phyloP scores from a whole-genome alignment of 2,329 filamentous ascomycete genomes.

The Zymoseptoria passerinii region DNA sequence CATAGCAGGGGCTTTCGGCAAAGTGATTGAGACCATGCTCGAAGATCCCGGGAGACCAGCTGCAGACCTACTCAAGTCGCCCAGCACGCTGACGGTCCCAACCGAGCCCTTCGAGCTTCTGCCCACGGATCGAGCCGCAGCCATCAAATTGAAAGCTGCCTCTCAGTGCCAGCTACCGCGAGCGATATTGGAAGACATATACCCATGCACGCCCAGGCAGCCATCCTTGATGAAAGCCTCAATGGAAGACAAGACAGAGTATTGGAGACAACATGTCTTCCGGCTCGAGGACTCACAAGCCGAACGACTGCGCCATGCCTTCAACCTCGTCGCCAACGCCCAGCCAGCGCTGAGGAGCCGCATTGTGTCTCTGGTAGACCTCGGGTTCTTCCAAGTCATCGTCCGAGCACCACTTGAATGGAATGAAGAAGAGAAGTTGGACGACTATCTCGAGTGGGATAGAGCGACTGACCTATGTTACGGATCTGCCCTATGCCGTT shows the following conservation, averaged over 20 bases:
- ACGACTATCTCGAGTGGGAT: slow-evolving; percentile 26
- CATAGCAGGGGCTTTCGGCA: not conserved
- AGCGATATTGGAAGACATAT: not conserved
- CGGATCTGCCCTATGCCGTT: not conserved
- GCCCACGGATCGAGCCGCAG: not conserved
- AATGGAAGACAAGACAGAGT: not conserved
- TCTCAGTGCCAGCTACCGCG: not conserved
- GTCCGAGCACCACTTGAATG: slow-evolving; percentile 27
- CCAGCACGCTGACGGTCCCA: not conserved
- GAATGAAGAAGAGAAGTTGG: slow-evolving; percentile 23
- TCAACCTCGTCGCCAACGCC: not conserved
- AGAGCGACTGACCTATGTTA: not conserved
- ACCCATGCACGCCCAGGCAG: not conserved
- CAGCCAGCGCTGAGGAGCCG: slow-evolving; percentile 33
- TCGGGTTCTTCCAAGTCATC: slow-evolving; percentile 11
- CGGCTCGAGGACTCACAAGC: not conserved
- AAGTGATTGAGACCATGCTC: not conserved
- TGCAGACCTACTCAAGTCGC: not conserved
- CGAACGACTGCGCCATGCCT: not conserved
- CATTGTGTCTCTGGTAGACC: slow-evolving; percentile 1
- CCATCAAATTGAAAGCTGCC: not conserved
- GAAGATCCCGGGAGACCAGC: not conserved
- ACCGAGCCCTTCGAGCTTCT: not conserved
- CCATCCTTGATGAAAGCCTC: not conserved
- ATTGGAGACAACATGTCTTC: not conserved